A percentile compares a stretch with the other conserved stretches of the same genome.
These are phyloP conservation scores for Metschnikowia baotianmanensis DNA, from an alignment of 805 yeast species.

Conservation along the genomic window DNA sequence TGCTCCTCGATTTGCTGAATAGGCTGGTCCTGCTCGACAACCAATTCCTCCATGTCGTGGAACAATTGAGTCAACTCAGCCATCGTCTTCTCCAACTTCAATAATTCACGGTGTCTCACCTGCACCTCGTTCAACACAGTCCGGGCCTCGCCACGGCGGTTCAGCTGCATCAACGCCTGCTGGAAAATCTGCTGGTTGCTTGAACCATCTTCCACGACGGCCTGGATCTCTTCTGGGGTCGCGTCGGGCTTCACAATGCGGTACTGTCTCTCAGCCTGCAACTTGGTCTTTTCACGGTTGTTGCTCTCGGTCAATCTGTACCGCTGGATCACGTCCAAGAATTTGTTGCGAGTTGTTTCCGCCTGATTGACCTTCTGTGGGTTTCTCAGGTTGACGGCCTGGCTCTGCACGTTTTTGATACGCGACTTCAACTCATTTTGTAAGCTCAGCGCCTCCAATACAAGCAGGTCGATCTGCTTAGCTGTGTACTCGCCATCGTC, in stretches of 20 bases:
- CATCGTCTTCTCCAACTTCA: slow-evolving; percentile 92
- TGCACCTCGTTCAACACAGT: slow-evolving; percentile 95
- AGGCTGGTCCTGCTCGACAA: slow-evolving; percentile 90
- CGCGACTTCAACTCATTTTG: slow-evolving; percentile 72
- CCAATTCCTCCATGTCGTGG: slow-evolving; percentile 94
- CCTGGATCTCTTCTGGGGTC: slow-evolving; percentile 76
- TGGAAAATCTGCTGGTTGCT: slow-evolving; percentile 91
- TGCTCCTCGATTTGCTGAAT: slow-evolving; percentile 81
- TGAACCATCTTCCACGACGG: slow-evolving; percentile 73
- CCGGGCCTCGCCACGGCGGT: slow-evolving; percentile 92
- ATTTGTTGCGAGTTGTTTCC: slow-evolving; percentile 80
- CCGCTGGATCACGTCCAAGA: slow-evolving; percentile 81
- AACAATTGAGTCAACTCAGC: slow-evolving; percentile 92
- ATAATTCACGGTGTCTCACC: slow-evolving; percentile 90
- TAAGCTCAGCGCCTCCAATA: slow-evolving; percentile 73
- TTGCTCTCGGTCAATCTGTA: slow-evolving; percentile 84
- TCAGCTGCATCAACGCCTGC: slow-evolving; percentile 83
- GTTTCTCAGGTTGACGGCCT: slow-evolving; percentile 58
- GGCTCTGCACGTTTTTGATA: slow-evolving; percentile 73
- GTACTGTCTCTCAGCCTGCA: slow-evolving; percentile 91
- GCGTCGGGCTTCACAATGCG: slow-evolving; percentile 86
- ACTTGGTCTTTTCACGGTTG: slow-evolving; percentile 78
- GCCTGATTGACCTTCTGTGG: slow-evolving; percentile 86
- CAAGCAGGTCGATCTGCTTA: slow-evolving; percentile 72
- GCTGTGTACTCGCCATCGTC: slow-evolving; percentile 57